Percentiles rank a stretch among this genome's conserved stretches.
phyloP scores from a whole-genome alignment of 768 basidiomycete species.

The Naganishia vaughanmartiniae region DNA sequence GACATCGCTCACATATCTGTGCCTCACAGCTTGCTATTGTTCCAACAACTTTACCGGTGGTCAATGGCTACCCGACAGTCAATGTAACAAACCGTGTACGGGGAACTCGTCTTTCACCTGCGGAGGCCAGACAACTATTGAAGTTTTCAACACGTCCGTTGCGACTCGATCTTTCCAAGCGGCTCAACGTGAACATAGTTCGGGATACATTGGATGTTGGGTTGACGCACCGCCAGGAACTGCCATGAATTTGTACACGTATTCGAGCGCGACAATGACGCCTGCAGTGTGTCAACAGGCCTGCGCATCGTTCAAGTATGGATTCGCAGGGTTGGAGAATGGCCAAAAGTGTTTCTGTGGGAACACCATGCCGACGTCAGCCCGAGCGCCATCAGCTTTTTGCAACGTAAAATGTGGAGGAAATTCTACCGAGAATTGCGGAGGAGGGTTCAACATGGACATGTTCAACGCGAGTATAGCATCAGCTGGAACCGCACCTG shows the following conservation, averaged over 20 bases:
- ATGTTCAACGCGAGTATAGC: conserved; percentile 33
- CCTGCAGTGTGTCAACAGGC: conserved; percentile 33
- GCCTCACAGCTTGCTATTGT: conserved; percentile 32
- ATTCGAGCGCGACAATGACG: conserved; percentile 30
- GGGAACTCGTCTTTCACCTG: conserved; percentile 39
- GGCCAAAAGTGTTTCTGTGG: conserved; percentile 28
- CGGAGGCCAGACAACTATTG: conserved; percentile 33
- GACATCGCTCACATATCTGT: not conserved
- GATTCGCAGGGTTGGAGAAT: conserved; percentile 20
- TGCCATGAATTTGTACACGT: conserved; percentile 34
- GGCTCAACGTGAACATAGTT: not conserved
- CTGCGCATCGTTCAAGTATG: conserved; percentile 37
- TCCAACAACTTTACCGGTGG: conserved; percentile 27
- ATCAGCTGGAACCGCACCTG: conserved; percentile 12
- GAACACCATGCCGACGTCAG: conserved; percentile 8
- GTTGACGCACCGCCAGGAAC: conserved; percentile 24
- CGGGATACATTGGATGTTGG: conserved; percentile 33
- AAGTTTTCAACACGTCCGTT: conserved; percentile 34
- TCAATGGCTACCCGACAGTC: conserved; percentile 30
- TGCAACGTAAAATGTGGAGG: conserved; percentile 36
- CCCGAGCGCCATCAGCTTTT: conserved; percentile 7
- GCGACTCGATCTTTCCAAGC: not conserved
- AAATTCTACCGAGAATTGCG: conserved; percentile 36
- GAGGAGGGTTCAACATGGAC: conserved; percentile 31
- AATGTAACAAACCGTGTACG: conserved; percentile 37